Evolutionary conservation across 805 yeast genomes (phyloP), one percentile per base, ranked within the genome.

Genomic region (Candida alai): DNA sequence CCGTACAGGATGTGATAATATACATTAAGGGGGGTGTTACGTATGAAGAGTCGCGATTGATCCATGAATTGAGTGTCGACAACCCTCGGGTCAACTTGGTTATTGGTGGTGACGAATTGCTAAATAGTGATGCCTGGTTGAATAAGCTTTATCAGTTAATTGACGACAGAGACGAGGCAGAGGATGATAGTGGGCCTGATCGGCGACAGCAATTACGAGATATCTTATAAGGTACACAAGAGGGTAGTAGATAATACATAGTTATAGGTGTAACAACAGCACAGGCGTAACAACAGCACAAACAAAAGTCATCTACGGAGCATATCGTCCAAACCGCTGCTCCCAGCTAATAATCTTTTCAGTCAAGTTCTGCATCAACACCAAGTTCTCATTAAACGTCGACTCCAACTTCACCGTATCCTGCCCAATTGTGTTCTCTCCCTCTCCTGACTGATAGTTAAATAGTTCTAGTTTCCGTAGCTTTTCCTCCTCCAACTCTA

Each of bases 21-120:
- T 84, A 78, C 51, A 60, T 84, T 34, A 76, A 86, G 33, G 97
- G 97, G 5, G 98, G 98, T 11, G 82, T 75, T 2, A 90, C 97
- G 1, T 87, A 77, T 53, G 97, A 90, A 56, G 99, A 93, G 55
- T 85, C 95, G 0, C 73, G 96, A 41, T 60, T 88, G 16, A 77
- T 89, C 4, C 77, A 83, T 35, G 84, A 87, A 41, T 67, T 88
- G 42, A 64, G 75, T 17, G 68, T 65, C 33, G 63, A 75, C 16
- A 70, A 66, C 34, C 73, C 73, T 22, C 76, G 74, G 7, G 68
- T 84, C 28, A 74, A 86, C 43, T 65, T 85, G 11, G 69, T 87
- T 1, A 60, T 89, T n/a, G 98, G 98, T 6, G 88, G 96, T 18
- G 68, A 65, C 39, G 34, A 33, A 15, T 44, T 65, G 10, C 36